Evolutionary conservation across 192 early-diverging fungal genomes (phyloP).

Genomic region (Mortierella antarctica): DNA sequence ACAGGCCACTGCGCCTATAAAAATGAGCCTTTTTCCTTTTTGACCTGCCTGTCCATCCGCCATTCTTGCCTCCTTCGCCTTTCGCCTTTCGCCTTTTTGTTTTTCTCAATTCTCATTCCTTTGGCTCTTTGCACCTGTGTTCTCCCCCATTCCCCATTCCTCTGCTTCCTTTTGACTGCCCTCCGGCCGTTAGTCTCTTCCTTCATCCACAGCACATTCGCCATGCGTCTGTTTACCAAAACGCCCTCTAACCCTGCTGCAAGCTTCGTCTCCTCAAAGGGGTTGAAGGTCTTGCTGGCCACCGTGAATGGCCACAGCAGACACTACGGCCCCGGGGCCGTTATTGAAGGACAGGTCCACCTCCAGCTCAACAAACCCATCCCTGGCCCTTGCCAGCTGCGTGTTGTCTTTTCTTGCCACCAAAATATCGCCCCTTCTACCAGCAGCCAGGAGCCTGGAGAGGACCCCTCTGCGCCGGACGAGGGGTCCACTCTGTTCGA

Average conservation of each 20-base stretch:
- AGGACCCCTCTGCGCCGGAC: neutral
- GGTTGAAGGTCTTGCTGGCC: constrained; percentile 10
- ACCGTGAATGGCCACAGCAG: constrained; percentile 18
- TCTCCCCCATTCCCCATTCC: neutral
- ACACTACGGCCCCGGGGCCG: constrained; percentile 23
- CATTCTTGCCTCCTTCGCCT: neutral
- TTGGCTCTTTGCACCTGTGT: neutral
- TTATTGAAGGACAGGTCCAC: constrained; percentile 29
- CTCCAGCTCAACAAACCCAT: constrained; percentile 21
- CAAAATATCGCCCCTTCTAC: constrained; percentile 5
- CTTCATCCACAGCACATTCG: neutral
- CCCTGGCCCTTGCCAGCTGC: constrained; percentile 12
- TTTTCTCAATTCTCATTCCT: neutral
- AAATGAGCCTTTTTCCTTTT: neutral
- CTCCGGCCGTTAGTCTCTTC: neutral
- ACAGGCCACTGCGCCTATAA: too few species aligned
- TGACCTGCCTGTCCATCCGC: neutral
- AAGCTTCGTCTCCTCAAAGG: constrained; percentile 18
- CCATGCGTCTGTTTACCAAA: constrained; percentile 32
- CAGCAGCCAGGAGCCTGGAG: neutral
- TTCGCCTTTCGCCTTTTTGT: neutral
- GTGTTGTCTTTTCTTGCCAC: constrained; percentile 34
- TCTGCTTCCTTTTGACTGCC: neutral
- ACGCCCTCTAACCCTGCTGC: neutral
- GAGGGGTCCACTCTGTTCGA: constrained; percentile 8